Evolutionary conservation across 208 protist genomes (phyloP).

Genomic region (Crithidia mellificae): DNA sequence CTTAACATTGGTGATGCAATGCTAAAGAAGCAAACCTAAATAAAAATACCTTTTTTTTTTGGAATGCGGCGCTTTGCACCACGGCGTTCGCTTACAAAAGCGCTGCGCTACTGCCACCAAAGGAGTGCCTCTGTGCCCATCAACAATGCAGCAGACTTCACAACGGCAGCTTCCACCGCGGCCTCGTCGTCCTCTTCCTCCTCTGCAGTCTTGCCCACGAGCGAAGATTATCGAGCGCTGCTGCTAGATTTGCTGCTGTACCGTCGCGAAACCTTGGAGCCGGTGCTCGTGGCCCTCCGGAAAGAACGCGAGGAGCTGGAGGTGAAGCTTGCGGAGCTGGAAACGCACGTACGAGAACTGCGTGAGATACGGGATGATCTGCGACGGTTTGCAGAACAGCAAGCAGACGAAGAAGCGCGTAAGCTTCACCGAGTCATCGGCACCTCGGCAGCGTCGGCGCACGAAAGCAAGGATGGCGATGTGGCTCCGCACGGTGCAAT

Average conservation of each 20-base stretch:
- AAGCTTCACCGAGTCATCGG: constrained; percentile 22
- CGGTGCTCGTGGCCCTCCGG: constrained; percentile 57
- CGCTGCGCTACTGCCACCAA: no score
- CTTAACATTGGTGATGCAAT: no score
- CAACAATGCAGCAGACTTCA: no score
- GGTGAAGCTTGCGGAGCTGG: constrained; percentile 44
- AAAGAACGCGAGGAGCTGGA: constrained; percentile 61
- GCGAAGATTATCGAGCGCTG: constrained; percentile 72
- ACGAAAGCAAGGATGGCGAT: neutral
- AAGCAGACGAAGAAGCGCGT: constrained; percentile 15
- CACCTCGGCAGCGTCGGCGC: neutral
- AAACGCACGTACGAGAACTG: constrained; percentile 58
- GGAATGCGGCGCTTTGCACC: neutral
- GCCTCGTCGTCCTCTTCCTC: neutral
- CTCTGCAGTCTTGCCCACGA: neutral
- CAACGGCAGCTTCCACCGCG: neutral
- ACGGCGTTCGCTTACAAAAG: no score
- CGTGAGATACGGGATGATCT: constrained; percentile 73
- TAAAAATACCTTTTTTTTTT: neutral
- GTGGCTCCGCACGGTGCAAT: no score
- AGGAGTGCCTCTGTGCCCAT: no score
- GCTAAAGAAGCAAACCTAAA: no score
- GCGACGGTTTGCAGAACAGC: constrained; percentile 39
- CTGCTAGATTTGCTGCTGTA: constrained; percentile 77
- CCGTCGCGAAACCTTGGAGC: constrained; percentile 61